A percentile compares a stretch with the other conserved stretches of the same genome.
These are phyloP conservation scores for Neofusicoccum cordaticola DNA, from an alignment of 2,329 filamentous ascomycete genomes.

Conservation along the genomic window DNA sequence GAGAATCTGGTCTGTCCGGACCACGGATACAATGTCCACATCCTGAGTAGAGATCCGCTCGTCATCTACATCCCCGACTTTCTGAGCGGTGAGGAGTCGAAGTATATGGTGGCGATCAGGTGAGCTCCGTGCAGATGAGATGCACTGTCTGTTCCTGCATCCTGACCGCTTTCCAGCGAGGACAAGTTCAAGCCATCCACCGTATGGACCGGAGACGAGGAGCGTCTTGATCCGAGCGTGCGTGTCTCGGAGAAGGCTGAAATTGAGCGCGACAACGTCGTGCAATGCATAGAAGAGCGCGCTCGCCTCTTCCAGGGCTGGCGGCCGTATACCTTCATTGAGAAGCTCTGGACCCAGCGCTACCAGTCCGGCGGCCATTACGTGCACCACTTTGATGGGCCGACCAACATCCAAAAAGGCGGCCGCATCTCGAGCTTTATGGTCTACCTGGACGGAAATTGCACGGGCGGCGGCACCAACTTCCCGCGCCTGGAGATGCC, in stretches of 20 bases:
- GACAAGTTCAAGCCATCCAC: constrained; percentile 54
- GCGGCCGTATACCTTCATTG: constrained; percentile 57
- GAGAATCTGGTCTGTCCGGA: constrained; percentile 36
- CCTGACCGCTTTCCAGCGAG: constrained; percentile 31
- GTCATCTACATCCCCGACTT: constrained; percentile 60
- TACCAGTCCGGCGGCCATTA: constrained; percentile 60
- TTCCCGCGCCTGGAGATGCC: constrained; percentile 54
- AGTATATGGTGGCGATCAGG: constrained; percentile 54
- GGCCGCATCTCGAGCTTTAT: constrained; percentile 57
- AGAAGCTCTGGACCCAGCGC: constrained; percentile 59
- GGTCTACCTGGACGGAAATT: constrained; percentile 55
- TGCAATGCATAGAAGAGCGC: constrained; percentile 59
- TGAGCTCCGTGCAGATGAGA: constrained; percentile 27
- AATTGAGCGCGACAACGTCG: constrained; percentile 40
- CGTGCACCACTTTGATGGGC: constrained; percentile 54
- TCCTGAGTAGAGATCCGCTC: constrained; percentile 54
- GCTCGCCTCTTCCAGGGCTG: constrained; percentile 60
- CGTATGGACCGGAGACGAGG: constrained; percentile 49
- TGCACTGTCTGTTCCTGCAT: neutral
- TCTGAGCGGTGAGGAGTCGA: constrained; percentile 47
- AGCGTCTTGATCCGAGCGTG: constrained; percentile 47
- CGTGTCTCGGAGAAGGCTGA: constrained; percentile 54
- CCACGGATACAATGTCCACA: constrained; percentile 43
- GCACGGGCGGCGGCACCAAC: constrained; percentile 59
- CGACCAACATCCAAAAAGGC: neutral